phyloP scores from a whole-genome alignment of 805 yeast genomes.

The Cyberlindnera galapagoensis region DNA sequence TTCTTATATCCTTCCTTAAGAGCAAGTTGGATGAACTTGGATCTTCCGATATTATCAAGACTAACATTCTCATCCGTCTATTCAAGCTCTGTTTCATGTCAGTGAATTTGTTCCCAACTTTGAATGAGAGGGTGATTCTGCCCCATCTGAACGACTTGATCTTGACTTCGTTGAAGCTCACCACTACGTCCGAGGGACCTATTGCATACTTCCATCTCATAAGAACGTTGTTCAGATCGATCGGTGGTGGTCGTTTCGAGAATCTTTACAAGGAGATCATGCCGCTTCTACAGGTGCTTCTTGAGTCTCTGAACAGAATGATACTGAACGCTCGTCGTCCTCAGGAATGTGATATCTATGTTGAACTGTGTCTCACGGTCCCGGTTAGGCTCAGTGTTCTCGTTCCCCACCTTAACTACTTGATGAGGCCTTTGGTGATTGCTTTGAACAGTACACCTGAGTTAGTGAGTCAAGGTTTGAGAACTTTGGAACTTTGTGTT shows the following conservation, averaged over 20 bases:
- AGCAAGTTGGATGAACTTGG: slow-evolving; percentile 74
- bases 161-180: slow-evolving; percentile 65
- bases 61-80: slow-evolving; percentile 75
- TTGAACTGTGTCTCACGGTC: slow-evolving; percentile 89
- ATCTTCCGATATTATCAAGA: slow-evolving; percentile 64
- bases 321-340: slow-evolving; percentile 79
- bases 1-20: slow-evolving; percentile 69
- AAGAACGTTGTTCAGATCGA: slow-evolving; percentile 84
- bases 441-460: slow-evolving; percentile 91
- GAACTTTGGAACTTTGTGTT: slow-evolving; percentile 92
- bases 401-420: slow-evolving; percentile 83
- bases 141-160: slow-evolving; percentile 86
- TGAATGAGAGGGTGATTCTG: slow-evolving; percentile 79
- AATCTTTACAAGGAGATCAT: slow-evolving; percentile 85
- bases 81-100: slow-evolving; percentile 95
- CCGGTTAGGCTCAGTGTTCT: slow-evolving; percentile 91
- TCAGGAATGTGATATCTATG: slow-evolving; percentile 89
- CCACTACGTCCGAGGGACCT: slow-evolving; percentile 88
- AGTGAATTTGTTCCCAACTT: slow-evolving; percentile 81
- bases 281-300: slow-evolving; percentile 80
- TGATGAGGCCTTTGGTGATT: slow-evolving; percentile 86
- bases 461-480: slow-evolving; percentile 85
- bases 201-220: slow-evolving; percentile 82
- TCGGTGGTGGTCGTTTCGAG: slow-evolving; percentile 96
- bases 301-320: slow-evolving; percentile 80